Percentiles rank a stretch among this genome's conserved stretches.
phyloP scores from a whole-genome alignment of 345 rosid species.

The Populus tremula region DNA sequence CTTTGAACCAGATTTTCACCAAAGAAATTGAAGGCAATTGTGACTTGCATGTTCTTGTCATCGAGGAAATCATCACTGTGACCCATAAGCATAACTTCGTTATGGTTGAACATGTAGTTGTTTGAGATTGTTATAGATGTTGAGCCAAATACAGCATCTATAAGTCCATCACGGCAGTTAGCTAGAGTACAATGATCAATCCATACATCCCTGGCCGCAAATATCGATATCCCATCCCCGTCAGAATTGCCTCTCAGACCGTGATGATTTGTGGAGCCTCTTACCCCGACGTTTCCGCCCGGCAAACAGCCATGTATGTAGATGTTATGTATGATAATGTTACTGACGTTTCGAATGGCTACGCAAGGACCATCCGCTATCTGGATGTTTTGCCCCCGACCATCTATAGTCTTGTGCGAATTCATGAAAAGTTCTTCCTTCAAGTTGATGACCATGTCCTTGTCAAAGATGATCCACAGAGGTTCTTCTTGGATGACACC shows the following conservation, averaged over 20 bases:
- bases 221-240: slow-evolving; percentile 26
- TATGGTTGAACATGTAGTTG: slow-evolving; percentile 26
- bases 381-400: slow-evolving; percentile 22
- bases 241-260: slow-evolving; percentile 17
- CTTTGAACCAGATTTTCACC: slow-evolving; percentile 31
- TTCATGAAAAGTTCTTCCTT: slow-evolving; percentile 27
- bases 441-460: slow-evolving; percentile 21
- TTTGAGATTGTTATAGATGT: slow-evolving; percentile 28
- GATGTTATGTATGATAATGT: slow-evolving; percentile 28
- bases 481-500: slow-evolving; percentile 30
- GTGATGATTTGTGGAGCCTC: slow-evolving; percentile 13
- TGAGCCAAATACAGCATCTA: slow-evolving; percentile 19
- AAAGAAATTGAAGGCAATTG: slow-evolving; percentile 27
- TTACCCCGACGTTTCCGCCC: slow-evolving; percentile 5
- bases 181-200: slow-evolving; percentile 24
- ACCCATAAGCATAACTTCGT: slow-evolving; percentile 34
- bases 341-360: slow-evolving; percentile 15
- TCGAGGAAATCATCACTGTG: slow-evolving; percentile 23
- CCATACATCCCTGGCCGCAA: slow-evolving; percentile 20
- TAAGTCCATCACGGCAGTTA: slow-evolving; percentile 24
- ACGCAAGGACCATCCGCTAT: slow-evolving; percentile 21
- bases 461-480: slow-evolving; percentile 28
- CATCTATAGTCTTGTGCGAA: slow-evolving; percentile 27
- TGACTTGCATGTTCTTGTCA: slow-evolving; percentile 23
- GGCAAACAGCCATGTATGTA: slow-evolving; percentile 23